phyloP scores from a whole-genome alignment of 78 protist species.

The Emiliania huxleyi region DNA sequence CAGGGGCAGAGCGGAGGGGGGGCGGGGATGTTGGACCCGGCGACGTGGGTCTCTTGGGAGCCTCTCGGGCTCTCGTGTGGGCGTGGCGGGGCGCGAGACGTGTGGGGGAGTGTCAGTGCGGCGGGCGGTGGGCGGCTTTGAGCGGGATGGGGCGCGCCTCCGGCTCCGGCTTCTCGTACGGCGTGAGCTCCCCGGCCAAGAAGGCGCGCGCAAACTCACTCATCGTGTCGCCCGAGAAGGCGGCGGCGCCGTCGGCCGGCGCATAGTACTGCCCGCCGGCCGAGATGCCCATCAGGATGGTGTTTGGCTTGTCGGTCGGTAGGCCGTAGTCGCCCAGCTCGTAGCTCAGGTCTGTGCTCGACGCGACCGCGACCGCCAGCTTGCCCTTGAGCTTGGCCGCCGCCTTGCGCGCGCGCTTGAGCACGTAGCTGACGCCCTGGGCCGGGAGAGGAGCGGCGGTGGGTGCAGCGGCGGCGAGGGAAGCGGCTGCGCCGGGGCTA shows the following conservation, averaged over 20 bases:
- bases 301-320: background rate
- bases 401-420: conserved; percentile 16
- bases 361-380: background rate
- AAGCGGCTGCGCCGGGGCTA: too few species aligned
- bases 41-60: too few species aligned
- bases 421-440: background rate
- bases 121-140: too few species aligned
- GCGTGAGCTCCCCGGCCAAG: background rate
- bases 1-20: too few species aligned
- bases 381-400: background rate
- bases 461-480: too few species aligned
- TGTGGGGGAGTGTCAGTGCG: too few species aligned
- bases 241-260: background rate
- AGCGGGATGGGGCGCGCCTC: too few species aligned
- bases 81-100: too few species aligned
- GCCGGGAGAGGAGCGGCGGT: background rate
- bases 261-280: background rate
- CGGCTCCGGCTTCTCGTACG: background rate
- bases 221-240: background rate
- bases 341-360: background rate
- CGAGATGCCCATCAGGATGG: background rate
- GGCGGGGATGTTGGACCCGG: too few species aligned
- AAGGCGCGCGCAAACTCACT: background rate
- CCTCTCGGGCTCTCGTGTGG: too few species aligned
- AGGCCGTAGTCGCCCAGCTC: background rate